Conservation (phyloP, 2,329 filamentous ascomycete species). For the Leptographium procerum region DNA sequence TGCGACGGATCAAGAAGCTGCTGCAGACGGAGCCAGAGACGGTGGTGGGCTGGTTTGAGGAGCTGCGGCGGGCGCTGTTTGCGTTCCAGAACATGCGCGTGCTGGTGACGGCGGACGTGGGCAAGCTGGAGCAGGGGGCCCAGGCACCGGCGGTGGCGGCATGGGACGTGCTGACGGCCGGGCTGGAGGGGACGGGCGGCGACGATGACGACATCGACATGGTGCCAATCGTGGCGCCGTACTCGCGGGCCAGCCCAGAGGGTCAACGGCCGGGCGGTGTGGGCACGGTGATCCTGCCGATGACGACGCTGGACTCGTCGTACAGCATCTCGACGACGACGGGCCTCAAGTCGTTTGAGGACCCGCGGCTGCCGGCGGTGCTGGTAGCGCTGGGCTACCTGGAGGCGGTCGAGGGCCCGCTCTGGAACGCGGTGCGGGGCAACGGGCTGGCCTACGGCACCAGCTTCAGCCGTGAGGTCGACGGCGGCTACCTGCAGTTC, state of each 20-base stretch:
- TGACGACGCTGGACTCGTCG: conserved; percentile 86
- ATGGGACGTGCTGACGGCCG: conserved; percentile 54
- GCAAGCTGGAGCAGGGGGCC: conserved; percentile 54
- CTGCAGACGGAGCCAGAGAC: conserved; percentile 64
- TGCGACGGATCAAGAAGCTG: conserved; percentile 74
- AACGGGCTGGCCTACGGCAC: conserved; percentile 89
- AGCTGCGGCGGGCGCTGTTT: conserved; percentile 65
- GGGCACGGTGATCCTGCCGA: conserved; percentile 69
- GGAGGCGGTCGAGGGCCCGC: conserved; percentile 82
- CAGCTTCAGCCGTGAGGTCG: conserved; percentile 64
- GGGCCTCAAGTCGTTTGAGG: conserved; percentile 63
- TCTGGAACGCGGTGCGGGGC: conserved; percentile 88
- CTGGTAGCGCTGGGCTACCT: conserved; percentile 86
- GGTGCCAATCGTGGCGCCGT: conserved; percentile 58
- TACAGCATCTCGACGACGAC: conserved; percentile 67
- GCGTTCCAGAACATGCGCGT: conserved; percentile 76
- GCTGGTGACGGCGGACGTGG: conserved; percentile 71
- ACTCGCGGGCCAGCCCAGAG: conserved; percentile 61
- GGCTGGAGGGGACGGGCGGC: conserved; percentile 9
- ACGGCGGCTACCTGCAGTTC: conserved; percentile 72
- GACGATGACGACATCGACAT: conserved; percentile 33
- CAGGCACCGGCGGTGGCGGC: conserved; percentile 41
- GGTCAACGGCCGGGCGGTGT: conserved; percentile 65
- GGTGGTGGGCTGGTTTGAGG: conserved; percentile 67
- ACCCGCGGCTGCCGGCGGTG: conserved; percentile 70